Evolutionary conservation across 2,329 filamentous ascomycete species (phyloP).

Genomic region (Talaromyces sp.): DNA sequence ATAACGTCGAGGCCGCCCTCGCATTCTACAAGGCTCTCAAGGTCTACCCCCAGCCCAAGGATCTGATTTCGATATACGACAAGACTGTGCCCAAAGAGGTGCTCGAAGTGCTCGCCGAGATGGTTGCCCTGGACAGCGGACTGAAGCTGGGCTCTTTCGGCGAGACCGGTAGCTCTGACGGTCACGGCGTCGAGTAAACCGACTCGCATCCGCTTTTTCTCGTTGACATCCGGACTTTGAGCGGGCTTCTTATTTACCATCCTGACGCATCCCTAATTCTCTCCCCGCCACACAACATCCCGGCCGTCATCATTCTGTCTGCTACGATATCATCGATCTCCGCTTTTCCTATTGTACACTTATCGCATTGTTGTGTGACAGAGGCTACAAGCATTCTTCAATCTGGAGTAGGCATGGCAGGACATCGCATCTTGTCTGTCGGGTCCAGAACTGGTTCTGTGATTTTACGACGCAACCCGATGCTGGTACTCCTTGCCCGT

Average conservation of each 20-base stretch:
- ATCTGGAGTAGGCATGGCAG: conserved; percentile 1
- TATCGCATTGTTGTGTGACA: conserved; percentile 6
- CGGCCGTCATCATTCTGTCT: not conserved
- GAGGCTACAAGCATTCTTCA: conserved; percentile 1
- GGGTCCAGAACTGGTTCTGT: conserved; percentile 3
- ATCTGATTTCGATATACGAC: conserved; percentile 95
- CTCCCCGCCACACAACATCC: not conserved
- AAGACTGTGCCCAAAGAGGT: conserved; percentile 98
- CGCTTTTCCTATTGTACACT: conserved; percentile 10
- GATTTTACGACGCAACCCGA: conserved; percentile 8
- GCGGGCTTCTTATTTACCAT: not conserved
- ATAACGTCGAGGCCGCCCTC: conserved; percentile 71
- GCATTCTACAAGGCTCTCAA: conserved; percentile 98
- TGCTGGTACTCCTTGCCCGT: conserved; percentile 7
- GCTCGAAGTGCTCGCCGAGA: conserved; percentile 91
- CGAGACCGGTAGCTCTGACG: conserved; percentile 24
- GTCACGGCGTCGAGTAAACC: conserved; percentile 32
- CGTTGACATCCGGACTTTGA: not conserved
- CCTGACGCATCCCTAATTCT: not conserved
- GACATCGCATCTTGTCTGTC: conserved; percentile 2
- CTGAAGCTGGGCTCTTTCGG: conserved; percentile 55
- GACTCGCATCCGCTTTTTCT: not conserved
- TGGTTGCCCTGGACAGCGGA: conserved; percentile 86
- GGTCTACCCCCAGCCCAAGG: conserved; percentile 89
- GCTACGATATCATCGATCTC: conserved; percentile 5